These are phyloP conservation scores for Lithohypha guttulata DNA, from an alignment of 2,329 filamentous ascomycete genomes.

Conservation along the genomic window DNA sequence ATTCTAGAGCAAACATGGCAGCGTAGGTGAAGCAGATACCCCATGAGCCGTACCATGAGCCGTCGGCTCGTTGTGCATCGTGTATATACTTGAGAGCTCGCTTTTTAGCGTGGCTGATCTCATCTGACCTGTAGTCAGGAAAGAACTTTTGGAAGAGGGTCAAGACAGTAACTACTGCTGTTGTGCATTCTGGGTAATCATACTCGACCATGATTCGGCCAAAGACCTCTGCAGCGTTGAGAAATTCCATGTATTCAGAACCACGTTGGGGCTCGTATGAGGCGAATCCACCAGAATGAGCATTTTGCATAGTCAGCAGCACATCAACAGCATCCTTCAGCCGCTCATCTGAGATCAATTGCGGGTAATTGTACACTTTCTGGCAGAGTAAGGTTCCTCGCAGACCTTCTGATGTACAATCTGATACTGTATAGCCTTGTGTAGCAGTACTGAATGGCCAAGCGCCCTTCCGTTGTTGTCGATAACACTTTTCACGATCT, in stretches of 20 bases:
- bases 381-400: constrained; percentile 81
- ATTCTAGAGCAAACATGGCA: constrained; percentile 90
- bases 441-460: constrained; percentile 92
- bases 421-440: constrained; percentile 90
- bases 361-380: constrained; percentile 62
- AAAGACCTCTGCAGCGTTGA: constrained; percentile 96
- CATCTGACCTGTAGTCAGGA: constrained; percentile 64
- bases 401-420: constrained; percentile 84
- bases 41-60: constrained; percentile 98
- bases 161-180: constrained; percentile 79
- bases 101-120: constrained; percentile 63
- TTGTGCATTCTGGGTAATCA: constrained; percentile 96
- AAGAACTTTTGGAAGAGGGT: constrained; percentile 71
- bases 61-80: constrained; percentile 62
- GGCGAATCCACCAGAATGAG: constrained; percentile 65
- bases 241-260: constrained; percentile 63
- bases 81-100: constrained; percentile 77
- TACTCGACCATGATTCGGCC: constrained; percentile 98
- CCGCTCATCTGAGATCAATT: constrained; percentile 62
- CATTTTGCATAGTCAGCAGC: constrained; percentile 81
- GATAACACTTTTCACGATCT: constrained; percentile 71
- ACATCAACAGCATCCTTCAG: constrained; percentile 85
- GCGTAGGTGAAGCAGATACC: constrained; percentile 98
- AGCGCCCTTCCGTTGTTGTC: constrained; percentile 80
- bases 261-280: constrained; percentile 82